A percentile compares a stretch with the other conserved stretches of the same genome.
Evolutionary conservation across 2,329 filamentous ascomycete genomes (phyloP).

Genomic region (Xylariaceae sp.): DNA sequence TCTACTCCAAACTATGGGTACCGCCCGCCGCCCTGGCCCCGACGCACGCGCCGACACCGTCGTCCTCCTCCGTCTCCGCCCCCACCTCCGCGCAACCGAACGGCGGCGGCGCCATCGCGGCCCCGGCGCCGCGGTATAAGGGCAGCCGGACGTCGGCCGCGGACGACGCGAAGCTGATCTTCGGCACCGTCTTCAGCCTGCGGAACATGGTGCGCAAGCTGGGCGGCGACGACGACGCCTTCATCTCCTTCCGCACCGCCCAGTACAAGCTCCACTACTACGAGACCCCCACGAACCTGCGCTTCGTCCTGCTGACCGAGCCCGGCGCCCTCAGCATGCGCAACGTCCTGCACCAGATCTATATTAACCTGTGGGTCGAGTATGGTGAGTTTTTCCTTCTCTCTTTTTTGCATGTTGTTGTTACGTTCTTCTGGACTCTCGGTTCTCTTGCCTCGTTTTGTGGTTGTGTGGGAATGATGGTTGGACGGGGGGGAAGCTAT

Average conservation of each 20-base stretch:
- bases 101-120: no score
- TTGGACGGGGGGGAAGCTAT: no score
- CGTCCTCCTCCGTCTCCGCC: conserved; percentile 14
- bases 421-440: no score
- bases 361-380: conserved; percentile 97
- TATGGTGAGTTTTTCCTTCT: conserved; percentile 64
- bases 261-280: conserved; percentile 99
- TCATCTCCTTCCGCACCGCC: conserved; percentile 88
- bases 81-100: conserved; percentile 31
- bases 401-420: not conserved
- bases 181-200: conserved; percentile 93
- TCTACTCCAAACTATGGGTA: conserved; percentile 90
- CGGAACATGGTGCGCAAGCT: conserved; percentile 97
- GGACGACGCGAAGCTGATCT: conserved; percentile 95
- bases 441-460: no score
- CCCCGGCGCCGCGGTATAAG: not conserved
- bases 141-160: conserved; percentile 43
- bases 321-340: conserved; percentile 86
- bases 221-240: conserved; percentile 90
- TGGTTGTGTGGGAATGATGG: not conserved
- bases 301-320: conserved; percentile 96
- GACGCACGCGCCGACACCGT: conserved; percentile 2
- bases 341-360: conserved; percentile 95
- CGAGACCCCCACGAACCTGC: conserved; percentile 93
- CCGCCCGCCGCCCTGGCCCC: conserved; percentile 46